A percentile compares a stretch with the other conserved stretches of the same genome.
These are phyloP conservation scores for Acer negundo DNA, from an alignment of 345 rosid species.

Conservation along the genomic window DNA sequence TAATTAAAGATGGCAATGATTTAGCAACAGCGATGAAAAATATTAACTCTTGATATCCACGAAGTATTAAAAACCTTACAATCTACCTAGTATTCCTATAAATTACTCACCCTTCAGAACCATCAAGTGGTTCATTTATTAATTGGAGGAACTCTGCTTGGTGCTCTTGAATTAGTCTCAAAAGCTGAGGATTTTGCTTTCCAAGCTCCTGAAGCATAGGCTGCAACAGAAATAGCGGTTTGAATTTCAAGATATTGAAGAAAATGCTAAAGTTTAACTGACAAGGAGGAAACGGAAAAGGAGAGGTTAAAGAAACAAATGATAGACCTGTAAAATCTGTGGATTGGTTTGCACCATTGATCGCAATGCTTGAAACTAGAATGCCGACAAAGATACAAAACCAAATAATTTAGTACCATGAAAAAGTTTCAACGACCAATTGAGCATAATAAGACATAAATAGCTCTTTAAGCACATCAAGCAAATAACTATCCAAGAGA, in stretches of 20 bases:
- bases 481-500: not conserved
- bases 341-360: slow-evolving; percentile 97
- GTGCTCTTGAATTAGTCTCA: slow-evolving; percentile 90
- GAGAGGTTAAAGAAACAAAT: not conserved
- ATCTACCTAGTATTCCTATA: not conserved
- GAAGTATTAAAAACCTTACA: not conserved
- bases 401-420: not conserved
- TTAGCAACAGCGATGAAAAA: not conserved
- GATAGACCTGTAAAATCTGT: slow-evolving; percentile 82
- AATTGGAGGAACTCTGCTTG: slow-evolving; percentile 90
- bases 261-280: not conserved
- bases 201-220: slow-evolving; percentile 99
- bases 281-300: not conserved
- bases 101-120: slow-evolving; percentile 82
- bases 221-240: slow-evolving; percentile 44
- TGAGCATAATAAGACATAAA: not conserved
- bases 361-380: slow-evolving; percentile 89
- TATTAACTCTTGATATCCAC: not conserved
- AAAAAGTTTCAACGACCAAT: not conserved
- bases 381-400: slow-evolving; percentile 10
- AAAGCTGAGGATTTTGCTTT: slow-evolving; percentile 94
- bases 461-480: slow-evolving; percentile 7
- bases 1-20: not conserved
- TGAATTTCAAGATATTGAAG: slow-evolving; percentile 12
- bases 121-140: slow-evolving; percentile 92